A percentile compares a stretch with the other conserved stretches of the same genome.
phyloP scores from a whole-genome alignment of 2,329 filamentous ascomycete species.

The Daldinia sp. region DNA sequence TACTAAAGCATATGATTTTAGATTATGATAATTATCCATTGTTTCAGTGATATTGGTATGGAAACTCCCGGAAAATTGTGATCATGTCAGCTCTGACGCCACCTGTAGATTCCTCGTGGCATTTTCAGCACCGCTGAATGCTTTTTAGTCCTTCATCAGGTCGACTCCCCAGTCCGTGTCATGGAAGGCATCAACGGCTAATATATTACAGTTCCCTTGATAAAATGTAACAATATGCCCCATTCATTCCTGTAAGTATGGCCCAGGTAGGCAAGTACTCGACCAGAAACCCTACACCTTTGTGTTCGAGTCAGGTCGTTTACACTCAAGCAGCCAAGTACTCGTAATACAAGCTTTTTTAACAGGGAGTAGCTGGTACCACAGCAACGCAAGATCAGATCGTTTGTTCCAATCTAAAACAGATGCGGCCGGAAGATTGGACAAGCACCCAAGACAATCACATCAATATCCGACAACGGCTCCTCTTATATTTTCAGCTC shows the following conservation, averaged over 20 bases:
- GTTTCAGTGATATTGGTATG: slow-evolving; percentile 37
- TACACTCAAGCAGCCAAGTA: slow-evolving; percentile 16
- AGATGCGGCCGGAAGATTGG: not conserved
- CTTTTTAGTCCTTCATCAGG: slow-evolving; percentile 8
- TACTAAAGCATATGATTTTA: slow-evolving; percentile 42
- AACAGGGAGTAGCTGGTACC: not conserved
- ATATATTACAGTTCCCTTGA: not conserved
- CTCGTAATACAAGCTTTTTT: not conserved
- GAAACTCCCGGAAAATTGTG: slow-evolving; percentile 30
- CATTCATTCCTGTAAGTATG: not conserved
- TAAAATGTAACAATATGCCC: slow-evolving; percentile 10
- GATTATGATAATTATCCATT: slow-evolving; percentile 26
- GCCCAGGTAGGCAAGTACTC: not conserved
- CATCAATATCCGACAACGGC: not conserved
- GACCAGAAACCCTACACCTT: slow-evolving; percentile 9
- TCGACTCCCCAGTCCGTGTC: slow-evolving; percentile 10
- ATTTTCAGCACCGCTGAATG: slow-evolving; percentile 15
- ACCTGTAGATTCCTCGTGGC: slow-evolving; percentile 31
- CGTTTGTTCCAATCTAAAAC: not conserved
- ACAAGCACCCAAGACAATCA: not conserved
- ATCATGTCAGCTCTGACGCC: slow-evolving; percentile 38
- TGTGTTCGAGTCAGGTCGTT: slow-evolving; percentile 14
- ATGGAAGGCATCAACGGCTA: slow-evolving; percentile 6
- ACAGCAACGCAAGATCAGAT: not conserved
- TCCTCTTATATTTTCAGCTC: not conserved